Base-by-base conservation (phyloP, 2,329 filamentous ascomycete genomes). In the Tolypocladium amazonense region DNA sequence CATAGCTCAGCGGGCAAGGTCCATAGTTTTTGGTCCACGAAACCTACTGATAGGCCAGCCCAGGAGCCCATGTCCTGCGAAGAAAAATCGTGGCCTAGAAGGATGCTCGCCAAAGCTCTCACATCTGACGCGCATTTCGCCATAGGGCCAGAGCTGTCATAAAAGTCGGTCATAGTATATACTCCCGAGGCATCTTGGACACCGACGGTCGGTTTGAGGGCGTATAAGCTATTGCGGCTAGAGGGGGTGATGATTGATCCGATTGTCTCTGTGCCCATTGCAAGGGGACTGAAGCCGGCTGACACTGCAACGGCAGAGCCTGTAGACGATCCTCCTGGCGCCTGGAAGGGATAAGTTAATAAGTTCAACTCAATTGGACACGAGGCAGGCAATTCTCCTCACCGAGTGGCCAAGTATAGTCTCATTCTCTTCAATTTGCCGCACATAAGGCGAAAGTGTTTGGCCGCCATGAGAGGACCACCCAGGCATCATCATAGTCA, bases 251-350 rank as follows among this genome's bases (percentile, higher is more conserved):
- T 60, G 30, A 70, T 65, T 1, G 67, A 73, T 4, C 71, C 69
- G 11, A 67, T 63, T 9, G 72, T 73, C 62, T 74, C 71, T 23
- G 69, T 70, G 11, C 65, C 70, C 33, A 73, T 66, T 14, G 69
- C 66, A 6, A 74, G 61, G 35, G 71, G 71, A 33, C 59, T 60
- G 35, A 68, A 70, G 0, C 71, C 70, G 4, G 70, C 68, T 0
- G 70, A 65, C 0, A 72, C 66, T 2, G 66, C 66, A 5, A 73
- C 71, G 12, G 67, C 71, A 23, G 72, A 72, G 25, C 72, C 71
- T 2, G 67, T 61, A 1, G 71, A 73, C 0, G 68, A 74, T 37
- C 71, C 72, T 0, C 69, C 68, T 0, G 71, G 70, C 1, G 64
- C 61, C 66, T 73, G 23, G 53, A 2, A 9, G 33, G 38, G 20